Conservation (phyloP, 345 rosid genomes). For the Citrus hindsii region DNA sequence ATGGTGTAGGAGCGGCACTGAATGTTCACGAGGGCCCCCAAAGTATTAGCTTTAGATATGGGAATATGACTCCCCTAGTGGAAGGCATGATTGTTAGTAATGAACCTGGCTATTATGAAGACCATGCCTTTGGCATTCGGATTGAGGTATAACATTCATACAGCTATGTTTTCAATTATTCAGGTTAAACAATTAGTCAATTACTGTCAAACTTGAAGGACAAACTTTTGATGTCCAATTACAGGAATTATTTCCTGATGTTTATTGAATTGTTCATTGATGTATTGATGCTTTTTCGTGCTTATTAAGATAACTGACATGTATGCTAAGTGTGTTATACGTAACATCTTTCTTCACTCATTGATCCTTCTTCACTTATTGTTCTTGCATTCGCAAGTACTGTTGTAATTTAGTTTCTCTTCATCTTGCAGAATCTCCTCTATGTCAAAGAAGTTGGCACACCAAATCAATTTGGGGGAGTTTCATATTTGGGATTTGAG, state of each 20-base stretch:
- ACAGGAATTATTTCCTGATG: not conserved
- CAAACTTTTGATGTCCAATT: not conserved
- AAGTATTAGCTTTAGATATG: constrained; percentile 85
- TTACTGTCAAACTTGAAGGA: not conserved
- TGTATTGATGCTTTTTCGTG: not conserved
- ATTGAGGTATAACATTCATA: constrained; percentile 58
- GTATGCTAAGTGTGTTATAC: not conserved
- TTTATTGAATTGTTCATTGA: not conserved
- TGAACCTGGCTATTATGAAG: constrained; percentile 98
- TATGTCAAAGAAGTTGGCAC: constrained; percentile 63
- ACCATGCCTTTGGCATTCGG: constrained; percentile 94
- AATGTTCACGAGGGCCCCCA: constrained; percentile 99
- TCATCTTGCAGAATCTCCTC: constrained; percentile 70
- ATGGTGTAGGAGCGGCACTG: constrained; percentile 94
- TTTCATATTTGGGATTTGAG: constrained; percentile 75
- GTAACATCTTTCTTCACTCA: not conserved
- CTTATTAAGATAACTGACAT: not conserved
- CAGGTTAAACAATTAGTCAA: not conserved
- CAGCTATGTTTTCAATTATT: not conserved
- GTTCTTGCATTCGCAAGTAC: not conserved
- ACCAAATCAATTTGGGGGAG: constrained; percentile 81
- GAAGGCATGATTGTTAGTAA: constrained; percentile 96
- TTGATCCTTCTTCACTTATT: not conserved
- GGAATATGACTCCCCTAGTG: constrained; percentile 74
- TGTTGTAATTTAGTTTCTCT: not conserved